Percentiles rank a stretch among this genome's conserved stretches.
Conservation (phyloP, 345 rosid genomes). For the Abelmoschus esculentus region DNA sequence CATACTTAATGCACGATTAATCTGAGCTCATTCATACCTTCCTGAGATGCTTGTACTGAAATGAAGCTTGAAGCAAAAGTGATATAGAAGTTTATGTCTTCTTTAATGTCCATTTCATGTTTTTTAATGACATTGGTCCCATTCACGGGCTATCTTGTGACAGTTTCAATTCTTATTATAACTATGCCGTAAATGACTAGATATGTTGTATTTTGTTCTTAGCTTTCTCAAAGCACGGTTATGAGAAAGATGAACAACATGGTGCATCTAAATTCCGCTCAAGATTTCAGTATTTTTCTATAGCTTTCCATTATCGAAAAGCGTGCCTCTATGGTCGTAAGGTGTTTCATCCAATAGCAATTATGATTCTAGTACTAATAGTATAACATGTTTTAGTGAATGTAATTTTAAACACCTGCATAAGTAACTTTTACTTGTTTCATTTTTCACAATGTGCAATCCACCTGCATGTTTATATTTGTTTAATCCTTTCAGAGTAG, state of each 20-base stretch:
- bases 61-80: too few relatives aligned
- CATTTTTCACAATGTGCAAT: not conserved
- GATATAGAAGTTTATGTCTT: not conserved
- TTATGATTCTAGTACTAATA: not conserved
- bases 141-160: not conserved
- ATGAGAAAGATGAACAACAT: not conserved
- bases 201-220: not conserved
- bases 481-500: conserved; percentile 40
- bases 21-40: too few relatives aligned
- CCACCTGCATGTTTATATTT: not conserved
- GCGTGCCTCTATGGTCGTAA: too few relatives aligned
- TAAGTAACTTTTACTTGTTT: not conserved
- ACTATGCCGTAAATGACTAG: not conserved
- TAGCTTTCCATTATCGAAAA: not conserved
- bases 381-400: not conserved
- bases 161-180: not conserved
- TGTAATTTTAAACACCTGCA: not conserved
- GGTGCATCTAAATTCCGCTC: not conserved
- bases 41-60: too few relatives aligned
- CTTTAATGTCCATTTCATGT: not conserved
- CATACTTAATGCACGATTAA: too few relatives aligned
- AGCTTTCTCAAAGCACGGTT: not conserved
- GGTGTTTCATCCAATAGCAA: not conserved
- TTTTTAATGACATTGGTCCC: not conserved
- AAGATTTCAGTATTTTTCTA: not conserved